Evolutionary conservation across 1,139 yeast species (phyloP).

Genomic region (Ogataea hybrid): DNA sequence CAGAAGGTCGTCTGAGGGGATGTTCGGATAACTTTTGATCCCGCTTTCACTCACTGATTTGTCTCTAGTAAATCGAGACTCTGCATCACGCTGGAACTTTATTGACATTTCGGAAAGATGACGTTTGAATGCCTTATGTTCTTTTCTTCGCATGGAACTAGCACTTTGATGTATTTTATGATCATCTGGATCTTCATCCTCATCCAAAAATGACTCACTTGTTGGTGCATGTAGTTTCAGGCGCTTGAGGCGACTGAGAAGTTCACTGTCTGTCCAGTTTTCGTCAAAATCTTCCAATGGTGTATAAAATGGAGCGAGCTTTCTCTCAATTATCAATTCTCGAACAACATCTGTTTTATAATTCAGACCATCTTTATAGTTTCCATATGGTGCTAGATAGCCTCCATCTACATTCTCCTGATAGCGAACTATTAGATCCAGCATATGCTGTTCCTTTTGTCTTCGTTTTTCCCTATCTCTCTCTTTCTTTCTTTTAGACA

Average conservation of each 20-base stretch:
- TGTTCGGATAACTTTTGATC: slow-evolving; percentile 25
- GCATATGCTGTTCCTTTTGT: slow-evolving; percentile 51
- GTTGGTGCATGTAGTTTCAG: slow-evolving; percentile 60
- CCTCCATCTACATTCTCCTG: slow-evolving; percentile 77
- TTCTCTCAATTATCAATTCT: slow-evolving; percentile 60
- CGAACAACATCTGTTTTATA: slow-evolving; percentile 72
- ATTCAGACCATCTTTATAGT: slow-evolving; percentile 72
- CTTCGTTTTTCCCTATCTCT: slow-evolving; percentile 50
- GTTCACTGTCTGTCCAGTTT: slow-evolving; percentile 72
- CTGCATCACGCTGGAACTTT: slow-evolving; percentile 54
- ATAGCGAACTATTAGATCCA: slow-evolving; percentile 54
- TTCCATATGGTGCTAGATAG: slow-evolving; percentile 82
- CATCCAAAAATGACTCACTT: slow-evolving; percentile 51
- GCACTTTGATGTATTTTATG: slow-evolving; percentile 55
- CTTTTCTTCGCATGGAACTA: slow-evolving; percentile 50
- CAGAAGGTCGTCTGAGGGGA: slow-evolving; percentile 42
- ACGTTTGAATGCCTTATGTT: slow-evolving; percentile 52
- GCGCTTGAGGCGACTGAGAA: slow-evolving; percentile 53
- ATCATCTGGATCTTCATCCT: slow-evolving; percentile 54
- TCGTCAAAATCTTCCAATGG: slow-evolving; percentile 82
- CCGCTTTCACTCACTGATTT: slow-evolving; percentile 28
- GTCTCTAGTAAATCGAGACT: slow-evolving; percentile 45
- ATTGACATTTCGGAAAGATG: slow-evolving; percentile 46
- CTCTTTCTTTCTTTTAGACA: slow-evolving; percentile 28
- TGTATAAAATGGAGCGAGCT: slow-evolving; percentile 84